Percentiles rank a stretch among this genome's conserved stretches.
Conservation (phyloP, 345 rosid species). For the Eutrema heterophyllum region DNA sequence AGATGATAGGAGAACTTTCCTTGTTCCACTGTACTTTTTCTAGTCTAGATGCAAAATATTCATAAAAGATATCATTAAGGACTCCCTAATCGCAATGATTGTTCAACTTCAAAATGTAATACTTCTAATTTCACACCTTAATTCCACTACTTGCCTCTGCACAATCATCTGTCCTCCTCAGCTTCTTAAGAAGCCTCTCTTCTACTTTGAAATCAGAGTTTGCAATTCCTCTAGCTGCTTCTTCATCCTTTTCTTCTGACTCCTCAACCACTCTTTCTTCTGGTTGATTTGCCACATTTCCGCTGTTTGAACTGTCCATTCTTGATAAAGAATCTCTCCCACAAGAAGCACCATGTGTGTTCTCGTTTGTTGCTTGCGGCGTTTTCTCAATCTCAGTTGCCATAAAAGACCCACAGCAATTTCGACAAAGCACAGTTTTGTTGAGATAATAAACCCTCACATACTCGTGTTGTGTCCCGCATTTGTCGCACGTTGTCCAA, state of each 20-base stretch:
- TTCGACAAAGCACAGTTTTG: slow-evolving; percentile 65
- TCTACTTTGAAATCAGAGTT: slow-evolving; percentile 21
- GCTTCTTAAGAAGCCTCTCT: slow-evolving; percentile 47
- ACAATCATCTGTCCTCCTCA: slow-evolving; percentile 36
- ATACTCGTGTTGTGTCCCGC: slow-evolving; percentile 66
- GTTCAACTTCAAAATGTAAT: background rate
- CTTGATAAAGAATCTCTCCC: slow-evolving; percentile 30
- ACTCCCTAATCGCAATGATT: background rate
- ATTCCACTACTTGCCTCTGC: slow-evolving; percentile 13
- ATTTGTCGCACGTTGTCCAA: slow-evolving; percentile 74
- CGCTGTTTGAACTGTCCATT: slow-evolving; percentile 24
- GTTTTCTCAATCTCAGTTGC: slow-evolving; percentile 40
- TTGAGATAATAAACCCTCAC: slow-evolving; percentile 60
- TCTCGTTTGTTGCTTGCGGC: slow-evolving; percentile 23
- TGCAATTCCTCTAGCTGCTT: slow-evolving; percentile 18
- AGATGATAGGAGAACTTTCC: background rate
- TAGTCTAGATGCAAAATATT: slow-evolving; percentile 6
- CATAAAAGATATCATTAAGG: background rate
- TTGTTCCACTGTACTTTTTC: background rate
- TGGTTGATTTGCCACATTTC: slow-evolving; percentile 29
- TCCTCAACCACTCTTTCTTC: slow-evolving; percentile 37
- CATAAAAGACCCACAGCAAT: slow-evolving; percentile 54
- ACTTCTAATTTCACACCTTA: slow-evolving; percentile 7
- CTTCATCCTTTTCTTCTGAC: slow-evolving; percentile 19
- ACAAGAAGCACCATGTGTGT: background rate